Evolutionary conservation across 345 rosid genomes (phyloP).

Genomic region (Anastatica hierochuntica): DNA sequence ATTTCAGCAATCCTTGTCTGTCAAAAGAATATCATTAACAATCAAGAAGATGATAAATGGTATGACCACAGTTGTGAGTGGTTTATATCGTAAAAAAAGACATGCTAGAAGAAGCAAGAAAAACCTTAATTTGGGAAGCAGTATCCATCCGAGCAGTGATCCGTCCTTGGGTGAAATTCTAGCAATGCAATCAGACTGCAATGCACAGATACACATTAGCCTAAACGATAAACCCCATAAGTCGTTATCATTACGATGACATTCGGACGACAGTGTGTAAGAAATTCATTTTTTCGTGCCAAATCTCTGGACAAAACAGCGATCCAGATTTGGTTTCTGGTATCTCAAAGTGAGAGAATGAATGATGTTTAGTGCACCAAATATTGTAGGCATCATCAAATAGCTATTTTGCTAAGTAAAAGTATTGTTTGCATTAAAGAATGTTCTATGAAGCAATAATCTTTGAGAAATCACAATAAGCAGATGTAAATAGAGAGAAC

Average conservation of each 20-base stretch:
- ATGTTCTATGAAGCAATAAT: not conserved
- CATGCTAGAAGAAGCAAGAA: not conserved
- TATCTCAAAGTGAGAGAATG: not conserved
- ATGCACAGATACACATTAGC: not conserved
- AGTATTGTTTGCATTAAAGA: not conserved
- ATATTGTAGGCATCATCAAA: not conserved
- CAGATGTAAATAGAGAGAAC: not conserved
- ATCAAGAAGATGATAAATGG: not conserved
- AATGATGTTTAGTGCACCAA: not conserved
- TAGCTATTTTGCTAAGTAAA: not conserved
- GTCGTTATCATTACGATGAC: not conserved
- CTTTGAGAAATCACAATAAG: not conserved
- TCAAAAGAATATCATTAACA: not conserved
- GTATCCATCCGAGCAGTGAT: slow-evolving; percentile 65
- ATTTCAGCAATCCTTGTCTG: slow-evolving; percentile 51
- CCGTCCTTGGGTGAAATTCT: slow-evolving; percentile 73
- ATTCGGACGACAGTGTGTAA: not conserved
- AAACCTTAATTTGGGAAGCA: slow-evolving; percentile 71
- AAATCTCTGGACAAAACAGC: not conserved
- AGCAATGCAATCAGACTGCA: slow-evolving; percentile 87
- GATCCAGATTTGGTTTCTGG: not conserved
- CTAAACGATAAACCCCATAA: not conserved
- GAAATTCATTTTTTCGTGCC: not conserved
- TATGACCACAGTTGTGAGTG: not conserved
- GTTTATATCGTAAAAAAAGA: not conserved